Evolutionary conservation across 2,329 filamentous ascomycete species (phyloP), one percentile per base, ranked within the genome.

Genomic region (Boeremia exigua): DNA sequence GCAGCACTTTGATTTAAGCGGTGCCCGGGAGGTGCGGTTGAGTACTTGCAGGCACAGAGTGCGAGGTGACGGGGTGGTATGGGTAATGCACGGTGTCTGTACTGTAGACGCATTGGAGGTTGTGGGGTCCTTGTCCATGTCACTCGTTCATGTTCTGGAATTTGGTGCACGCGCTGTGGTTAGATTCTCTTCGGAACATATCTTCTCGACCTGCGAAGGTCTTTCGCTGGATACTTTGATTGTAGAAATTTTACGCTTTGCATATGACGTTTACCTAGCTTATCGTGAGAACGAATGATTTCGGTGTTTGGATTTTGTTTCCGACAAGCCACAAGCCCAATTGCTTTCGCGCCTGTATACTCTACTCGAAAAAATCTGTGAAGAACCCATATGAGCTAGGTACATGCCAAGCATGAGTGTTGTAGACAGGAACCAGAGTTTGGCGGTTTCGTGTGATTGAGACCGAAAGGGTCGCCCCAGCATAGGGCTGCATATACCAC

Each of bases 101-200:
- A 23, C 19, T 23, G 32, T 52, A 33, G 40, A 52, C 37, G 37
- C 29, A 49, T 42, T 42, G 43, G 15, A 19, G 38, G 12, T 27
- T 48, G 46, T 34, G 36, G 39, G 45, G 36, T 23, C 17, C 48
- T 36, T 58, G 54, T 60, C 62, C 60, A 65, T 59, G 58, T 64
- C 58, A 58, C 63, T 65, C 63, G 15, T 57, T 62, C 17, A 58
- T 19, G 28, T 56, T 58, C 62, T 63, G 60, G 59, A 58, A 43
- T 45, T 42, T 33, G 5, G 39, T 17, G 11, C 30, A 45, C 32
- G 27, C 17, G 10, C 17, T 11, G 10, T 23, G 12, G 3, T 42
- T 37, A 30, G 8, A 29, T 55, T 50, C 53, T 6, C 47, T 55
- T 55, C 53, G 33, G 23, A 42, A 47, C 47, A 55, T 46, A 46